Percentiles rank a stretch among this genome's conserved stretches.
Conservation (phyloP, 257 asterid species). For the Echium plantagineum region DNA sequence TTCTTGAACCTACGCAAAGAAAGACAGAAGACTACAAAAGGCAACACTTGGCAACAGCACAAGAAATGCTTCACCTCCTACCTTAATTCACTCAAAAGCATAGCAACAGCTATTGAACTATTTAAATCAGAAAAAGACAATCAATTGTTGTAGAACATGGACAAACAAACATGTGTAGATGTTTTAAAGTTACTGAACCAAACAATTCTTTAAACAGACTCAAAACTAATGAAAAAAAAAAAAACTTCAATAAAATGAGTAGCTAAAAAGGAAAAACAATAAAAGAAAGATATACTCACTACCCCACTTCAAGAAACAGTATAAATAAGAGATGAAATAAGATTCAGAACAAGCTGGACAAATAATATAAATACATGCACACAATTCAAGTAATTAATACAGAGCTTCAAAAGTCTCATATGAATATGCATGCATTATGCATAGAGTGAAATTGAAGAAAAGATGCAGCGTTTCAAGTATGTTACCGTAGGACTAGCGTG, state of each 20-base stretch:
- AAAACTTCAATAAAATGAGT: conserved; percentile 1
- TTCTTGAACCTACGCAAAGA: conserved; percentile 19
- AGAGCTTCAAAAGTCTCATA: conserved; percentile 3
- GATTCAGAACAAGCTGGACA: conserved; percentile 10
- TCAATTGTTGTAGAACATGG: conserved; percentile 4
- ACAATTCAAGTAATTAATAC: conserved; percentile 17
- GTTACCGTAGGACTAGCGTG: too few species aligned
- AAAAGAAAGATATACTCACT: not conserved
- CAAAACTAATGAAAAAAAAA: conserved; percentile 5
- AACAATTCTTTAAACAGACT: conserved; percentile 7
- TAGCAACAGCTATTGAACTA: conserved; percentile 14
- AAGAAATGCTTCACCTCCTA: conserved; percentile 20
- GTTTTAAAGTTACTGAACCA: conserved; percentile 13
- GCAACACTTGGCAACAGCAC: conserved; percentile 23
- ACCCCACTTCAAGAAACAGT: conserved; percentile 13
- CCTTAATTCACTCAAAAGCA: conserved; percentile 35
- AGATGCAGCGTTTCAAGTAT: conserved; percentile 21
- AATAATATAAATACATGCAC: conserved; percentile 34
- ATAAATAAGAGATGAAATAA: conserved; percentile 1
- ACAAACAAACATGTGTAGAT: conserved; percentile 16
- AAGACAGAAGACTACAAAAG: conserved; percentile 13
- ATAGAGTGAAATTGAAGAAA: conserved; percentile 19
- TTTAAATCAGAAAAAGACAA: conserved; percentile 18
- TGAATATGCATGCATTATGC: conserved; percentile 34
- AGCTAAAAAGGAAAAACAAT: not conserved